Evolutionary conservation across 805 yeast species (phyloP).

Genomic region (Metschnikowia chrysomelidarum): DNA sequence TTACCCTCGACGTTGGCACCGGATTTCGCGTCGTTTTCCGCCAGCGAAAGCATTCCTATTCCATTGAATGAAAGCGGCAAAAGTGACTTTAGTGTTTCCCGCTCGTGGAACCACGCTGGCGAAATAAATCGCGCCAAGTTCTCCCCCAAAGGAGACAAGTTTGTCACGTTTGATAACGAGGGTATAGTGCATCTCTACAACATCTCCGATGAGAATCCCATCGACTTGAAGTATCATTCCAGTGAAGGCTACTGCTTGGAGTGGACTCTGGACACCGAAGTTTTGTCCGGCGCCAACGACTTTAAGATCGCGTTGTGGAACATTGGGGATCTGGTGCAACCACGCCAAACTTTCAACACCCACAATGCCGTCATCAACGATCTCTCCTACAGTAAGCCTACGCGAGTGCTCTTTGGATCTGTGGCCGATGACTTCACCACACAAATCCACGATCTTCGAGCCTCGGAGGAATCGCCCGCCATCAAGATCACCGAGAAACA

Average conservation of each 20-base stretch:
- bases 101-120: conserved; percentile 60
- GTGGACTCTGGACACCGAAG: conserved; percentile 52
- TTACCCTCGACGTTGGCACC: conserved; percentile 52
- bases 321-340: conserved; percentile 40
- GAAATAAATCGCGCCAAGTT: conserved; percentile 64
- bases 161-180: conserved; percentile 54
- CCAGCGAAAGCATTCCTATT: conserved; percentile 17
- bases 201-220: conserved; percentile 18
- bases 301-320: conserved; percentile 73
- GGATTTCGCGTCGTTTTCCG: conserved; percentile 25
- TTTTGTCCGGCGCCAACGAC: conserved; percentile 69
- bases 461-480: conserved; percentile 33
- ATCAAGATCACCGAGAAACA: conserved; percentile 47
- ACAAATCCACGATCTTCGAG: conserved; percentile 59
- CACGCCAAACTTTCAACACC: conserved; percentile 46
- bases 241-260: conserved; percentile 70
- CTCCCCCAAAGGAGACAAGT: conserved; percentile 45
- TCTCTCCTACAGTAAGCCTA: conserved; percentile 52
- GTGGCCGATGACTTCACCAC: conserved; percentile 67
- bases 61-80: conserved; percentile 27
- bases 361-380: conserved; percentile 67
- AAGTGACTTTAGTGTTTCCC: conserved; percentile 36
- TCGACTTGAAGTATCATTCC: conserved; percentile 52
- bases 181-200: conserved; percentile 51
- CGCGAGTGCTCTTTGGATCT: conserved; percentile 55